These are phyloP conservation scores for Kalanchoe fedtschenkoi DNA, from an alignment of 164 flowering plant species.

Conservation along the genomic window DNA sequence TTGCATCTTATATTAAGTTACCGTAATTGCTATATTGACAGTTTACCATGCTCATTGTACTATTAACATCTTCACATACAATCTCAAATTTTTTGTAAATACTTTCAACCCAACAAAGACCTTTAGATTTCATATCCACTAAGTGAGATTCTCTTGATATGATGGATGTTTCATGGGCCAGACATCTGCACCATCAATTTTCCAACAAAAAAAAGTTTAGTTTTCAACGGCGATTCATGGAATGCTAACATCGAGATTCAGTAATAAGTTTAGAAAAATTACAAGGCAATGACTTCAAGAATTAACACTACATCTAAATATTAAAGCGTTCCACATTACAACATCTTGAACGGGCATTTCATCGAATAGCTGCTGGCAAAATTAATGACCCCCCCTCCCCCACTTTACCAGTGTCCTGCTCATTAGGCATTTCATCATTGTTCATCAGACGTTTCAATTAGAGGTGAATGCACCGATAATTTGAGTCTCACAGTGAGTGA, in stretches of 20 bases:
- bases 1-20: no score
- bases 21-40: no score
- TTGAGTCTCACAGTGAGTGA: background rate
- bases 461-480: background rate
- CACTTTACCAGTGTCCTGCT: no score
- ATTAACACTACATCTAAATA: slow-evolving; percentile 12
- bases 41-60: background rate
- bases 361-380: no score
- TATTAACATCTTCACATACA: background rate
- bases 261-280: background rate
- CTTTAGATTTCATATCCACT: background rate
- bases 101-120: background rate
- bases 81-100: background rate
- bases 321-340: slow-evolving; percentile 71
- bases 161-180: background rate
- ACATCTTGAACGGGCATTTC: slow-evolving; percentile 59
- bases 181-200: background rate
- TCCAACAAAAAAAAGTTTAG: background rate
- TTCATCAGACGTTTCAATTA: no score
- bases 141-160: background rate
- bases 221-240: background rate
- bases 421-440: no score
- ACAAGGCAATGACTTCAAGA: background rate
- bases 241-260: no score
- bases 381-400: no score